These are phyloP conservation scores for Microsporum audouinii DNA, from an alignment of 2,329 filamentous ascomycete species.

Conservation along the genomic window DNA sequence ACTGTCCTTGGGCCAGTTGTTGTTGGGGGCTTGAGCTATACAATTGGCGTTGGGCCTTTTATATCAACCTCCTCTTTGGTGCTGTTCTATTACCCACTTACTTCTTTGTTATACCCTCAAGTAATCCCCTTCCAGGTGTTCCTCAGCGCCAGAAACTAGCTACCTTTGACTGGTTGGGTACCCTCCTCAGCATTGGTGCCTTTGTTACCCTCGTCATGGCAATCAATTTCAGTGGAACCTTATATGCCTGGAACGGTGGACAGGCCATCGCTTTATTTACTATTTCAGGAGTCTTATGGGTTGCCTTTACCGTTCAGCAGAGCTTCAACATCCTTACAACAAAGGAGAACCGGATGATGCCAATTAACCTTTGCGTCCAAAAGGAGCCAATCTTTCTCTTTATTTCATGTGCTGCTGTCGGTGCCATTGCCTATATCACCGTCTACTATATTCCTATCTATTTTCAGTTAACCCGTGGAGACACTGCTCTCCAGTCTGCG, in stretches of 20 bases:
- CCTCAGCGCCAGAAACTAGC: constrained; percentile 16
- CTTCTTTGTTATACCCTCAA: constrained; percentile 32
- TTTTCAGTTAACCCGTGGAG: constrained; percentile 42
- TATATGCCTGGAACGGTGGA: constrained; percentile 38
- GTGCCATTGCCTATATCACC: too few species aligned
- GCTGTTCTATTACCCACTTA: constrained; percentile 34
- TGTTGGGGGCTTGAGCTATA: constrained; percentile 24
- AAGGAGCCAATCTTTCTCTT: constrained; percentile 15
- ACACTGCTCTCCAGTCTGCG: constrained; percentile 22
- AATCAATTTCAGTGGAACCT: constrained; percentile 40
- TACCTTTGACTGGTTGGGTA: constrained; percentile 36
- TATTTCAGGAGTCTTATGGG: constrained; percentile 35
- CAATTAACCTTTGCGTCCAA: constrained; percentile 35
- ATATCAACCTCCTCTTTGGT: constrained; percentile 43
- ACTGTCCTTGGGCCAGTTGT: constrained; percentile 30
- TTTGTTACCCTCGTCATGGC: constrained; percentile 36
- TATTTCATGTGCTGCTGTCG: too few species aligned
- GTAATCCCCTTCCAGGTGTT: constrained; percentile 16
- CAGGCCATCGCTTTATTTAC: constrained; percentile 39
- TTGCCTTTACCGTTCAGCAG: constrained; percentile 40
- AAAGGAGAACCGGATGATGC: constrained; percentile 37
- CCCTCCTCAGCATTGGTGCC: constrained; percentile 32
- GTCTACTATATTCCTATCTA: constrained; percentile 46
- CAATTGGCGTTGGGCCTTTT: constrained; percentile 27
- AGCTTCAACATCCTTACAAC: constrained; percentile 32